Conservation (phyloP, 495 filamentous ascomycete species). For the Lichenothelia convexa region DNA sequence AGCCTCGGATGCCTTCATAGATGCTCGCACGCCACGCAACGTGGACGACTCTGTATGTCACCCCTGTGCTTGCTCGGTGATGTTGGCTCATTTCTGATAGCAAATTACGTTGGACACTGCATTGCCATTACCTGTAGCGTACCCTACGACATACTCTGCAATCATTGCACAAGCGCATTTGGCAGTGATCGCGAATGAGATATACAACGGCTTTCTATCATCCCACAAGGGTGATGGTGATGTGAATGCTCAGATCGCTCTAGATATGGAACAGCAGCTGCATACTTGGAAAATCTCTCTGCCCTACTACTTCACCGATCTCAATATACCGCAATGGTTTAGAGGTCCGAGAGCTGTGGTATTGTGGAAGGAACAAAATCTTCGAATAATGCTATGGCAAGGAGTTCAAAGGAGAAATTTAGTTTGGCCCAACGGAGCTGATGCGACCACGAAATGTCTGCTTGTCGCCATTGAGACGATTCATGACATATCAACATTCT, state of each 20-base stretch:
- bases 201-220: slow-evolving; percentile 16
- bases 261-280: slow-evolving; percentile 15
- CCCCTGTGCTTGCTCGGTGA: background rate
- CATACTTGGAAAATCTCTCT: slow-evolving; percentile 11
- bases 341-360: slow-evolving; percentile 13
- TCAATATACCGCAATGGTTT: slow-evolving; percentile 13
- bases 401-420: slow-evolving; percentile 4
- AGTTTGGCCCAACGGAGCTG: slow-evolving; percentile 7
- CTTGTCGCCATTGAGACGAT: slow-evolving; percentile 16
- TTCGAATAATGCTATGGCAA: slow-evolving; percentile 17
- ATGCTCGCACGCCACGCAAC: slow-evolving; percentile 16
- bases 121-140: slow-evolving; percentile 10
- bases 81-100: background rate
- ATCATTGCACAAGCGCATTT: slow-evolving; percentile 19
- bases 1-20: slow-evolving; percentile 10
- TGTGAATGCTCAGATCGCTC: slow-evolving; percentile 10
- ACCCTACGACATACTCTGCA: slow-evolving; percentile 17
- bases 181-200: slow-evolving; percentile 14
- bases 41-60: slow-evolving; percentile 13
- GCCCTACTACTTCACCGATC: slow-evolving; percentile 10
- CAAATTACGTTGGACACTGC: slow-evolving; percentile 7
- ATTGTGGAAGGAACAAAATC: slow-evolving; percentile 17
- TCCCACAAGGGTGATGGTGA: slow-evolving; percentile 7
- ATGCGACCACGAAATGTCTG: slow-evolving; percentile 10
- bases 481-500: slow-evolving; percentile 11